Evolutionary conservation across 2,329 filamentous ascomycete species (phyloP), one percentile per base, ranked within the genome.

Genomic region (Pseudogymnoascus destructans): DNA sequence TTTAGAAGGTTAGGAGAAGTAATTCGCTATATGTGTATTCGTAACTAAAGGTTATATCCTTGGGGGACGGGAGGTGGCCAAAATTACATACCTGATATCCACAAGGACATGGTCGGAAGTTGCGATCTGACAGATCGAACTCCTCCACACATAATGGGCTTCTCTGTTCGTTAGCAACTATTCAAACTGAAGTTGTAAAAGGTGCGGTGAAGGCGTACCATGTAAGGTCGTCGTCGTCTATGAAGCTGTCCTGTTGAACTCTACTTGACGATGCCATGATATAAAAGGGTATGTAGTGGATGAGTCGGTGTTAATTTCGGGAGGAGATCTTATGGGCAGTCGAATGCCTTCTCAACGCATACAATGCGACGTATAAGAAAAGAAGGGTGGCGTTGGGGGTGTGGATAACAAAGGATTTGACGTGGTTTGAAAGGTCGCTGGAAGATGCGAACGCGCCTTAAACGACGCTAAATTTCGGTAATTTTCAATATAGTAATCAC

Each of bases 91-190:
- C 92, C 82, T 97, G 92, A 69, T 98, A 98, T 62, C 93, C 93
- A 70, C 93, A 98, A 59, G 92, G 92, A 76, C 93, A 98, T 64
- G 93, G 93, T 68, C 86, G 84, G 73, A 98, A 98, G 74, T 95
- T 95, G 72, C 89, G 88, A 77, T 98, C 93, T 40, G 90, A 95
- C 56, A 98, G 83, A 73, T 98, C 95, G 70, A 98, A 95, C 76
- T 98, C 95, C 75, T 98, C 93, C 70, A 98, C 95, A 71, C 93
- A 98, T 63, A 98, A 86, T 65, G 93, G 93, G 73, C 93, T 98
- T 67, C 19, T 40, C n/a, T 32, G 55, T 59, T 36, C 71, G 73
- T 65, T 62, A 61, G 61, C 56, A 58, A 46, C 54, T 32, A 55
- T 49, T 55, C 49, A 30, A 46, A 17, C 8, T 11, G 49, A 19